Conservation (phyloP, 176 grass and related monocot genomes). For the Poa annua region DNA sequence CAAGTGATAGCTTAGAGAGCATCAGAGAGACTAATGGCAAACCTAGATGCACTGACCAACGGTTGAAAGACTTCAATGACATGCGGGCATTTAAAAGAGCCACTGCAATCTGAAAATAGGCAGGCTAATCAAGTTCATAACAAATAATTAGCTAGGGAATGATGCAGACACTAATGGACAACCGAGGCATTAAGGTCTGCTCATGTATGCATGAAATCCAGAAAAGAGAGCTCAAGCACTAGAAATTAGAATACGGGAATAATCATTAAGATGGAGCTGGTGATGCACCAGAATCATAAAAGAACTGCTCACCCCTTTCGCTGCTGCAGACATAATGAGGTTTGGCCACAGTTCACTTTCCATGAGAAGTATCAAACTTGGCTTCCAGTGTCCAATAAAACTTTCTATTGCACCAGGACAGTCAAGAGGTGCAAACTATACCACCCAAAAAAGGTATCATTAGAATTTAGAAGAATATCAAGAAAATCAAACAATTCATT, state of each 20-base stretch:
- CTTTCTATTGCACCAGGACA: slow-evolving; percentile 59
- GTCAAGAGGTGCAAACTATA: slow-evolving; percentile 89
- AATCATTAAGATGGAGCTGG: slow-evolving; percentile 16
- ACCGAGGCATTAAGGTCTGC: slow-evolving; percentile 6
- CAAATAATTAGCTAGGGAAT: slow-evolving; percentile 6
- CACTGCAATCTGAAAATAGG: slow-evolving; percentile 71
- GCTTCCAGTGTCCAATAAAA: slow-evolving; percentile 85
- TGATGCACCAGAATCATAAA: slow-evolving; percentile 26
- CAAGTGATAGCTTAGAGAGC: slow-evolving; percentile 82
- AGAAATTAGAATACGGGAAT: slow-evolving; percentile 22
- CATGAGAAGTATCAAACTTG: slow-evolving; percentile 74
- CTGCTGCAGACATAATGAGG: slow-evolving; percentile 78
- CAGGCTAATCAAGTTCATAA: slow-evolving; percentile 16
- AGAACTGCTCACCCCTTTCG: slow-evolving; percentile 63
- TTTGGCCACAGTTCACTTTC: slow-evolving; percentile 98
- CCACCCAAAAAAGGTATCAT: not conserved
- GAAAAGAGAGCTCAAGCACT: slow-evolving; percentile 17
- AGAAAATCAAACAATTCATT: not conserved
- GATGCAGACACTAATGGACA: slow-evolving; percentile 1
- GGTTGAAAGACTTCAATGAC: slow-evolving; percentile 80
- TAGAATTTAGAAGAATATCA: not conserved
- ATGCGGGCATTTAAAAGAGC: slow-evolving; percentile 90
- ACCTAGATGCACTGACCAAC: slow-evolving; percentile 64
- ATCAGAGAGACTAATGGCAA: slow-evolving; percentile 75
- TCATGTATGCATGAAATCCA: not conserved